Base-by-base conservation (phyloP, 805 yeast genomes). In the Wickerhamiella cacticola region DNA sequence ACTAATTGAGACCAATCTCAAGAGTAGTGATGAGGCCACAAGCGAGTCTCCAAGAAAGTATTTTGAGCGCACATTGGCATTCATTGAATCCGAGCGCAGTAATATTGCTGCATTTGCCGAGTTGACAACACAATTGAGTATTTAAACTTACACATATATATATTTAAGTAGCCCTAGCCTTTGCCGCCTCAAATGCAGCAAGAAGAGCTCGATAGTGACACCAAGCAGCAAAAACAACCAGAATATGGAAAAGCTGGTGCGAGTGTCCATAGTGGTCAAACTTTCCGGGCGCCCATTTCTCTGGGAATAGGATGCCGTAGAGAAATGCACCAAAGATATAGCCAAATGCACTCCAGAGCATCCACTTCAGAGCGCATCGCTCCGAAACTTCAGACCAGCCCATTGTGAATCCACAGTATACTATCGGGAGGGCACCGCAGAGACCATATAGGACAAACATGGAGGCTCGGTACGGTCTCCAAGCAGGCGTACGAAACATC, bases 391-490 rank as follows among this genome's bases (percentile, higher is more conserved):
- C 75, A 1, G 59, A 57, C 16, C 59, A 51, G 0, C 92, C 94
- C 55, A 68, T 76, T 9, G 57, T 46, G 13, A 53, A 48, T 2
- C 72, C 52, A 0, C 88, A 87, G 10, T 67, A 68, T 0, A 75
- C 46, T 1, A 87, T 71, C 0, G 96, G 96, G 3, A 85, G 62
- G 0, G 75, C 69, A 0, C 92, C 89, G 1, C 86, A 76, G 18
- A 85, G 67, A 0, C 96, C 96, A 65, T 88, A 87, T 2, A 73
- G 56, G 7, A 87, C 79, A 63, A 87, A 87, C 76, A 87, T 76
- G 1, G 72, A 53, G 0, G 96, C 89, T 46, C 96, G 68, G 49
- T 75, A 74, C 1, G 88, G 78, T 31, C 95, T 72, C 79, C 84
- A 86, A 25, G 68, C 71, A 4, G 81, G 73, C 3, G 80, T 63